A percentile compares a stretch with the other conserved stretches of the same genome.
These are phyloP conservation scores for Botrytis aclada DNA, from an alignment of 2,329 filamentous ascomycete genomes.

Conservation along the genomic window DNA sequence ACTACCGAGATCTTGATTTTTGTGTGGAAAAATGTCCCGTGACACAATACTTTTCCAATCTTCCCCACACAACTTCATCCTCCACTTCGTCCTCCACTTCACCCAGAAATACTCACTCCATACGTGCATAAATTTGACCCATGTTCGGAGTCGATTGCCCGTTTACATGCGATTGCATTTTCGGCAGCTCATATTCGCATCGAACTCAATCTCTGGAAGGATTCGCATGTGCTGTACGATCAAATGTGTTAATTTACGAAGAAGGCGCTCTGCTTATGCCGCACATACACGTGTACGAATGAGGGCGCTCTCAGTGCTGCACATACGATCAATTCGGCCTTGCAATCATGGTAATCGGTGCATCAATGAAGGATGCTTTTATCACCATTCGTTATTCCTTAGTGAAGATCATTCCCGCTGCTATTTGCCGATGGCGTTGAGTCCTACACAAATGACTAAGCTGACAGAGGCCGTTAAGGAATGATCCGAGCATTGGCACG, in stretches of 20 bases:
- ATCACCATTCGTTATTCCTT: neutral
- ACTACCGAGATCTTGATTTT: slow-evolving; percentile 2
- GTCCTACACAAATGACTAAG: neutral
- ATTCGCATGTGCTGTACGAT: neutral
- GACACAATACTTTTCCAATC: neutral
- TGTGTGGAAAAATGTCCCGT: neutral
- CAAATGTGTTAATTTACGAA: neutral
- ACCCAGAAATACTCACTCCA: neutral
- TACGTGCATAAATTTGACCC: neutral
- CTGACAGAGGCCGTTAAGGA: neutral
- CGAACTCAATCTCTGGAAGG: neutral
- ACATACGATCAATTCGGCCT: neutral
- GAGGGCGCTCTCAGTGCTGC: neutral
- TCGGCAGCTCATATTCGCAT: neutral
- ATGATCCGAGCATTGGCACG: neutral
- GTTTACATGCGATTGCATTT: neutral
- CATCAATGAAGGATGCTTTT: neutral
- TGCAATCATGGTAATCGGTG: neutral
- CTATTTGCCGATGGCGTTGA: slow-evolving; percentile 2
- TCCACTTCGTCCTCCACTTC: neutral
- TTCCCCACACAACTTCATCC: neutral
- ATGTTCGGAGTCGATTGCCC: neutral
- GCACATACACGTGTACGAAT: slow-evolving; percentile 1
- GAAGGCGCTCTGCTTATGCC: neutral
- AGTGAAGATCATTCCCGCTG: neutral